Conservation (phyloP, 2,329 filamentous ascomycete species). For the Nemania bipapillata region DNA sequence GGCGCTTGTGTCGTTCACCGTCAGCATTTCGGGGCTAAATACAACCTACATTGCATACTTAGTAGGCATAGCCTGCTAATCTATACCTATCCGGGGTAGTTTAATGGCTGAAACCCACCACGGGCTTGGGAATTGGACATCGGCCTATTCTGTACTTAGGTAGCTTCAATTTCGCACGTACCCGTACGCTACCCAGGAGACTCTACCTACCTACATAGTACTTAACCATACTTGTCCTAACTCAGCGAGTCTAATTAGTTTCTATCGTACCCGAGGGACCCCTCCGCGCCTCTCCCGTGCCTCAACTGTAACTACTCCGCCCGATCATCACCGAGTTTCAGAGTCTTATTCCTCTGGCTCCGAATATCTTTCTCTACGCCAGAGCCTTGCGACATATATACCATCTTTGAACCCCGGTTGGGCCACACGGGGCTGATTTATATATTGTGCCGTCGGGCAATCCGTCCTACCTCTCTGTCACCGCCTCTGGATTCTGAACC, state of each 20-base stretch:
- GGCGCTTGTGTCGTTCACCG: conserved; percentile 14
- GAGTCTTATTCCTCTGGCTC: conserved; percentile 13
- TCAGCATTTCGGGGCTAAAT: neutral
- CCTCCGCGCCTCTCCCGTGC: neutral
- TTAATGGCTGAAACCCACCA: conserved; percentile 30
- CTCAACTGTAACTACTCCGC: conserved; percentile 6
- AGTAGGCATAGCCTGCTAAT: conserved; percentile 3
- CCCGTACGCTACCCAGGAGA: neutral
- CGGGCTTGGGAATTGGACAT: conserved; percentile 13
- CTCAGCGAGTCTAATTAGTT: conserved; percentile 9
- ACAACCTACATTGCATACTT: neutral
- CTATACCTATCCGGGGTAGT: conserved; percentile 24
- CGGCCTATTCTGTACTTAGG: too few species aligned
- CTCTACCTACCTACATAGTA: neutral
- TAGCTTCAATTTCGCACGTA: conserved; percentile 23
- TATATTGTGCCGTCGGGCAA: neutral
- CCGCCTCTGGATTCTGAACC: neutral
- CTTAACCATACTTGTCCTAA: neutral
- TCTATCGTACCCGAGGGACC: neutral
- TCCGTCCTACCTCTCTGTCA: neutral
- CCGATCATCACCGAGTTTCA: conserved; percentile 14
- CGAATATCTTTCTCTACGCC: neutral
- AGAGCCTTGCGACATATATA: conserved; percentile 3
- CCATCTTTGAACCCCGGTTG: neutral
- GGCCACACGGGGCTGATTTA: conserved; percentile 3